Conservation (phyloP, 768 basidiomycete genomes). For the Lactarius psammicola region DNA sequence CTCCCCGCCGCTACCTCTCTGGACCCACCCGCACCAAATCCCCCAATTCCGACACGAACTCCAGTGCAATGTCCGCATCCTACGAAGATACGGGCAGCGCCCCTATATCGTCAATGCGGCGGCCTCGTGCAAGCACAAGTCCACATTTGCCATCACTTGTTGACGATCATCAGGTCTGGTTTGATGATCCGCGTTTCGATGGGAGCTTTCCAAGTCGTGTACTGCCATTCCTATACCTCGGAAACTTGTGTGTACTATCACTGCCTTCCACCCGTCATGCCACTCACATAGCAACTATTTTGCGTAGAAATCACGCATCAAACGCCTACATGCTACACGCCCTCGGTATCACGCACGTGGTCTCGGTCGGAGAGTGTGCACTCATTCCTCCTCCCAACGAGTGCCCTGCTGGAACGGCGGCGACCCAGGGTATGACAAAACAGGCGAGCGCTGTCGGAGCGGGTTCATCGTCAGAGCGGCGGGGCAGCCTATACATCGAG, state of each 20-base stretch:
- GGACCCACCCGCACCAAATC: slow-evolving; percentile 11
- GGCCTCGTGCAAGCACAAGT: slow-evolving; percentile 71
- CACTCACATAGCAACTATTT: slow-evolving; percentile 26
- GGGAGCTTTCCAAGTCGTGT: slow-evolving; percentile 95
- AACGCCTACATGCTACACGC: slow-evolving; percentile 97
- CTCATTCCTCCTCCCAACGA: slow-evolving; percentile 67
- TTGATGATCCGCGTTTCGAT: slow-evolving; percentile 89
- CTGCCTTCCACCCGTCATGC: slow-evolving; percentile 15
- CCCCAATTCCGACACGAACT: slow-evolving; percentile 18
- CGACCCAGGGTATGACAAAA: background rate
- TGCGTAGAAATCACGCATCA: slow-evolving; percentile 77
- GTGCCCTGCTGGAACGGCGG: background rate
- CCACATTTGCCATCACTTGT: slow-evolving; percentile 62
- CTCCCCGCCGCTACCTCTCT: slow-evolving; percentile 18
- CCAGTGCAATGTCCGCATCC: slow-evolving; percentile 36
- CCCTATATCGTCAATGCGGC: slow-evolving; percentile 30
- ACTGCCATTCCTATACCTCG: slow-evolving; percentile 89
- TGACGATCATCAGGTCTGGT: slow-evolving; percentile 87
- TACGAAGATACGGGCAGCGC: slow-evolving; percentile 27
- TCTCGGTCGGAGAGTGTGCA: slow-evolving; percentile 94
- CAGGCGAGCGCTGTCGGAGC: slow-evolving; percentile 34
- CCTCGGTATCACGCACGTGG: slow-evolving; percentile 94
- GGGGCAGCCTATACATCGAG: slow-evolving; percentile 83
- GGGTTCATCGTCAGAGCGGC: slow-evolving; percentile 49
- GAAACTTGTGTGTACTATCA: slow-evolving; percentile 72